Evolutionary conservation across 176 grass and related monocot genomes (phyloP), one percentile per base, ranked within the genome.

Genomic region (Saccharum officinarum): DNA sequence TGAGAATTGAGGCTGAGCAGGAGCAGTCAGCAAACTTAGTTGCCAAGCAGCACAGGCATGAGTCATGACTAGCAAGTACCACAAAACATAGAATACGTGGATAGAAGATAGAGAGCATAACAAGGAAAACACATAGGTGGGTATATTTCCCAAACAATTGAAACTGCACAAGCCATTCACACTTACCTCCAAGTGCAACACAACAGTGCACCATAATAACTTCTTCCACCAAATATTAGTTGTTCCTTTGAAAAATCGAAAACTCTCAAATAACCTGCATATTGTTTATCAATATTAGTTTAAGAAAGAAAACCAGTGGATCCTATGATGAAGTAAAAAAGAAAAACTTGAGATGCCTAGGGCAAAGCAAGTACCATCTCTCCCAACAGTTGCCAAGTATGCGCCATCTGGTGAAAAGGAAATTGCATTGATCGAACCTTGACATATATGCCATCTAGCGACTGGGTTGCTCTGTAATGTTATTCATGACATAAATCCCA

Each of bases 161-260:
- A 83, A 87, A 80, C 31, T 72, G 28, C 87, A 64, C 15, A 88
- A 20, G 40, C 6, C 62, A 86, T 67, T 71, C 38, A 42, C 9
- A 71, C 12, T 34, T 87, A 96, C 97, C 97, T 99, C 97, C 97
- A 99, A 17, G 94, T 66, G 82, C 93, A 99, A 88, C 97, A 99
- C 72, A 96, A 80, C 12, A 96, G 80, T 1, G 97, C 92, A 4
- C 94, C 97, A 85, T 99, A 96, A 73, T 99, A 99, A 82, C 97
- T 99, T 94, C 87, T 99, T 57, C 97, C 97, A 42, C 97, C 97
- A 82, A 99, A 99, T 92, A 94, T 46, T 87, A 99, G 79, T 69
- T 94, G 97, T 84, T 94, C 90, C 81, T 94, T 99, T 57, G 71
- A 65, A 88, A 92, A 99, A 80, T 99, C 94, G n/a, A 94, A 99